These are phyloP conservation scores for Yamadazyma akitaensis DNA, from an alignment of 805 yeast genomes.

Conservation along the genomic window DNA sequence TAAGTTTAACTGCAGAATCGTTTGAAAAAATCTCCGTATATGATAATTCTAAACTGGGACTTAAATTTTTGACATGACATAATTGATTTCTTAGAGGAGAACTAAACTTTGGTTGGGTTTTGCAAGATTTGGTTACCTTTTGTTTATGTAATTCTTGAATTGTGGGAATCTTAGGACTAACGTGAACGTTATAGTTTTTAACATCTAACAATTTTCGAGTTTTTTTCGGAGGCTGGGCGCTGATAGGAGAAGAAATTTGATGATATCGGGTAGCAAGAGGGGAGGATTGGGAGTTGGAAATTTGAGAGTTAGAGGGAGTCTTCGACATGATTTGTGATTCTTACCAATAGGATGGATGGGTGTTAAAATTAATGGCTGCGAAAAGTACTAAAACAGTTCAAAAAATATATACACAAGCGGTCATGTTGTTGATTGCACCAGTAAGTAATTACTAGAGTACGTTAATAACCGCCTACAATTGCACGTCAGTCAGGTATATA, in stretches of 20 bases:
- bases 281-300: neutral
- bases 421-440: too few relatives aligned
- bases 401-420: neutral
- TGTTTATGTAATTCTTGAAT: neutral
- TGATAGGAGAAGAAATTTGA: neutral
- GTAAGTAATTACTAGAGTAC: too few relatives aligned
- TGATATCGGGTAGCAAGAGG: neutral
- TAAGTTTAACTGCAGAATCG: neutral
- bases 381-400: neutral
- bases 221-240: neutral
- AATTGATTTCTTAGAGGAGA: slow-evolving; percentile 4
- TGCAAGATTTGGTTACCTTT: neutral
- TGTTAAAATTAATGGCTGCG: neutral
- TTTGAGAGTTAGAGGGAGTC: neutral
- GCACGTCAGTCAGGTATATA: neutral
- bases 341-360: neutral
- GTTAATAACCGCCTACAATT: too few relatives aligned
- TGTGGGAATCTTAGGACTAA: slow-evolving; percentile 2
- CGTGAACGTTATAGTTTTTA: neutral
- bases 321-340: neutral
- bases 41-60: neutral
- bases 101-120: neutral
- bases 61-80: neutral
- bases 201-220: neutral
- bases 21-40: neutral